Conservation (phyloP, 2,329 filamentous ascomycete species). For the Dothidotthia symphoricarpi region DNA sequence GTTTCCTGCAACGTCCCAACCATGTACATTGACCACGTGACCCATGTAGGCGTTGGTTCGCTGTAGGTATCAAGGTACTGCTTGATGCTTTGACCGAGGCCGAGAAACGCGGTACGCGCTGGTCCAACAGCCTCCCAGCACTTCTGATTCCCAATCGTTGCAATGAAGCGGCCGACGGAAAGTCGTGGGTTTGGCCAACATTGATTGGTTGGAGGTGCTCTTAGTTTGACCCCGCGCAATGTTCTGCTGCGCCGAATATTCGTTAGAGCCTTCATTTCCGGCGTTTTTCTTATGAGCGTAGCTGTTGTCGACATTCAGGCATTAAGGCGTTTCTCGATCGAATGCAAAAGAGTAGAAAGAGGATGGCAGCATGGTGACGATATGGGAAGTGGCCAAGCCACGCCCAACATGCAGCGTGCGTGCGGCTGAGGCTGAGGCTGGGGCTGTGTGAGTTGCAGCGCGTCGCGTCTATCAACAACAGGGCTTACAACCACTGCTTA, state of each 20-base stretch:
- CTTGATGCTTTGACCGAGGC: conserved; percentile 9
- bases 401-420: background rate
- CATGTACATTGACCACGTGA: conserved; percentile 18
- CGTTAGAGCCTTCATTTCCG: conserved; percentile 4
- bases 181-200: conserved; percentile 7
- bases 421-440: conserved; percentile 1
- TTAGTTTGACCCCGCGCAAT: background rate
- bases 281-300: background rate
- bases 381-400: background rate
- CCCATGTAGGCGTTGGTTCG: conserved; percentile 6
- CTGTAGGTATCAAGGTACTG: conserved; percentile 9
- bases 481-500: too few species aligned
- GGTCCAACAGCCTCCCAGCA: conserved; percentile 16
- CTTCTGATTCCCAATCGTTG: conserved; percentile 7
- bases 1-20: conserved; percentile 8
- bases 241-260: conserved; percentile 6
- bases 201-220: background rate
- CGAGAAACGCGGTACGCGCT: conserved; percentile 6
- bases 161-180: conserved; percentile 9
- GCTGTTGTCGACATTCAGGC: conserved; percentile 2
- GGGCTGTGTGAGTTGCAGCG: background rate
- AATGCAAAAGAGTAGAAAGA: background rate
- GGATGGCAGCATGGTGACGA: background rate
- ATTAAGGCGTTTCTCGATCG: background rate
- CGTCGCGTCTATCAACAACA: background rate